A percentile compares a stretch with the other conserved stretches of the same genome.
Conservation (phyloP, 2,329 filamentous ascomycete genomes). For the Metarhizium sp. region DNA sequence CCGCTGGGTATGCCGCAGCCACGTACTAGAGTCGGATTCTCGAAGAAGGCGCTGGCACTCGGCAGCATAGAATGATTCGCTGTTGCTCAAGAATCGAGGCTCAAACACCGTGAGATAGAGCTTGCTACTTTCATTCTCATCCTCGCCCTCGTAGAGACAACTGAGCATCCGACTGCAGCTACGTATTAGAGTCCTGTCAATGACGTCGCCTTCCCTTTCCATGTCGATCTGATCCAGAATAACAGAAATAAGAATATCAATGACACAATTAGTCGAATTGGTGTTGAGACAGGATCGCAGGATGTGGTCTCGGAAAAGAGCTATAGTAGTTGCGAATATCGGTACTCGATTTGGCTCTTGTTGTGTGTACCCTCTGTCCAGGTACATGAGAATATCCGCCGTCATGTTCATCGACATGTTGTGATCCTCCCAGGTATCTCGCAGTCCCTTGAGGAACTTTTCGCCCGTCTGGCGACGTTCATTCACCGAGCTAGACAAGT, state of each 20-base stretch:
- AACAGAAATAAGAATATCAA: conserved; percentile 68
- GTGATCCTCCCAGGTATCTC: conserved; percentile 78
- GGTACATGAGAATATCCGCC: conserved; percentile 94
- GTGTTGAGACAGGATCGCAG: conserved; percentile 50
- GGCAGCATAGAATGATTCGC: conserved; percentile 60
- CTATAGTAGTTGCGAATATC: conserved; percentile 79
- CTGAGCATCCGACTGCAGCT: conserved; percentile 86
- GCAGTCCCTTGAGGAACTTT: conserved; percentile 67
- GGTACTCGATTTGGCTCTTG: conserved; percentile 58
- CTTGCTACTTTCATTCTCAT: conserved; percentile 68
- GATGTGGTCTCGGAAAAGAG: conserved; percentile 79
- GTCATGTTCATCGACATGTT: conserved; percentile 93
- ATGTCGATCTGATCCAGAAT: conserved; percentile 86
- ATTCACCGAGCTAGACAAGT: conserved; percentile 54
- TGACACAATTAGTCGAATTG: conserved; percentile 43
- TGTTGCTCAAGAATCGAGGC: conserved; percentile 62
- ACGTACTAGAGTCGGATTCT: conserved; percentile 71
- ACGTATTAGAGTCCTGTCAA: conserved; percentile 74
- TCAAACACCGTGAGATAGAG: conserved; percentile 82
- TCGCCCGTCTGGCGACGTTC: conserved; percentile 76
- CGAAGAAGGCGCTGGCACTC: conserved; percentile 70
- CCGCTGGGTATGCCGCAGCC: conserved; percentile 66
- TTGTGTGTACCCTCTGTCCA: conserved; percentile 75
- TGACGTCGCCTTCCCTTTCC: conserved; percentile 82
- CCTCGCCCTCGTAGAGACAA: conserved; percentile 70